These are phyloP conservation scores for Yamadazyma buinensis DNA, from an alignment of 1,139 yeast genomes.

Conservation along the genomic window DNA sequence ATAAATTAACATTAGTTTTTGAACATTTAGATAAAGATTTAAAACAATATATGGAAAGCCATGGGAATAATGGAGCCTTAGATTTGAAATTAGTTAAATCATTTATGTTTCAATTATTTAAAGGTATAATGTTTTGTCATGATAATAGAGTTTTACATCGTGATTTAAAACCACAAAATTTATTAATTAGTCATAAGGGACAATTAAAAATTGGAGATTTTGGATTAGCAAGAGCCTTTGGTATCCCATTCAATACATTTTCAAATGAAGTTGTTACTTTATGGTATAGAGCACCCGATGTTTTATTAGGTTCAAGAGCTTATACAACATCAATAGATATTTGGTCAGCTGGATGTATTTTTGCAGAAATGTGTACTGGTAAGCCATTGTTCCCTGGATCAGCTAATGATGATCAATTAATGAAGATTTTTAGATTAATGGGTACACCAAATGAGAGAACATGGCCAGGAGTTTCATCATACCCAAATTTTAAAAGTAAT, in stretches of 20 bases:
- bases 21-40: slow-evolving; percentile 93
- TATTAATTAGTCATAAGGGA: slow-evolving; percentile 83
- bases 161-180: slow-evolving; percentile 92
- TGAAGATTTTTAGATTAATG: slow-evolving; percentile 84
- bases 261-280: slow-evolving; percentile 96
- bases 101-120: slow-evolving; percentile 87
- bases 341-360: slow-evolving; percentile 98
- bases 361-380: slow-evolving; percentile 99
- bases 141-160: slow-evolving; percentile 93
- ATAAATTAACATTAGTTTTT: slow-evolving; percentile 88
- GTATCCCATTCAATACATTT: slow-evolving; percentile 95
- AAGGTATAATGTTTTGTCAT: slow-evolving; percentile 92
- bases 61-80: slow-evolving; percentile 78
- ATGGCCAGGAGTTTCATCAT: slow-evolving; percentile 90
- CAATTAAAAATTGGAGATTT: slow-evolving; percentile 95
- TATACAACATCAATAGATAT: slow-evolving; percentile 95
- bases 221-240: slow-evolving; percentile 96
- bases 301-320: slow-evolving; percentile 87
- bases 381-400: slow-evolving; percentile 95
- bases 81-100: slow-evolving; percentile 78
- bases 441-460: slow-evolving; percentile 95
- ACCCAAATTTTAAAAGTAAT: slow-evolving; percentile 80
- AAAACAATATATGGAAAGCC: slow-evolving; percentile 89
- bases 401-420: slow-evolving; percentile 90
- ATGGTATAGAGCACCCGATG: slow-evolving; percentile 99